Conservation (phyloP, 2,329 filamentous ascomycete species). For the Fusarium stilboides region DNA sequence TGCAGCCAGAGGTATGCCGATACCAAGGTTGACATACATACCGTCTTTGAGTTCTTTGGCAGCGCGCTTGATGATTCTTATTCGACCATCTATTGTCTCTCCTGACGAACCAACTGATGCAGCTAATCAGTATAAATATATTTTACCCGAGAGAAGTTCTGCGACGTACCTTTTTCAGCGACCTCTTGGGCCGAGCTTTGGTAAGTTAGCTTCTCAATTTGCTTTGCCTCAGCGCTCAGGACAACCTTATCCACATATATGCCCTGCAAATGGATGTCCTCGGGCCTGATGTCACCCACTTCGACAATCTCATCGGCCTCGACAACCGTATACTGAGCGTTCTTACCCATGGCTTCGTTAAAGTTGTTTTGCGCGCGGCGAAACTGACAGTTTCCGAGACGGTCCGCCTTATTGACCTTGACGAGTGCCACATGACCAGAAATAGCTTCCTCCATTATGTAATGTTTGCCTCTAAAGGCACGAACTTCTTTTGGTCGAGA, state of each 20-base stretch:
- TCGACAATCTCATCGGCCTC: conserved; percentile 93
- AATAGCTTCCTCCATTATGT: conserved; percentile 89
- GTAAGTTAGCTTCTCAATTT: conserved; percentile 78
- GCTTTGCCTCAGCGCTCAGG: conserved; percentile 81
- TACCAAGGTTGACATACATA: conserved; percentile 92
- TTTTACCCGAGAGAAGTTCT: not conserved
- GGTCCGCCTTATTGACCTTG: conserved; percentile 92
- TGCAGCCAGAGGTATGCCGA: conserved; percentile 92
- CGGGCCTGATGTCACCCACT: conserved; percentile 84
- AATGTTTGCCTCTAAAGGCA: conserved; percentile 89
- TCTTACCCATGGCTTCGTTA: conserved; percentile 92
- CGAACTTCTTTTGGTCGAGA: conserved; percentile 88
- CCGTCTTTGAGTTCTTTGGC: conserved; percentile 93
- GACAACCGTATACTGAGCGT: conserved; percentile 89
- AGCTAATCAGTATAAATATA: not conserved
- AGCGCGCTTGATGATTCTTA: conserved; percentile 81
- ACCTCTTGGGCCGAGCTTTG: too few species aligned
- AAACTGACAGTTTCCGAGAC: conserved; percentile 90
- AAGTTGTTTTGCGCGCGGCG: conserved; percentile 89
- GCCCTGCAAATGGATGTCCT: conserved; percentile 85
- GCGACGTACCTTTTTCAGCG: not conserved
- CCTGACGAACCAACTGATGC: not conserved
- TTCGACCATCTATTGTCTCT: too few species aligned
- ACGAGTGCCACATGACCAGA: conserved; percentile 91
- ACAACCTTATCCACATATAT: conserved; percentile 92